Evolutionary conservation across 352 stramenopile genomes (phyloP).

Genomic region (Pythium brachiatum): DNA sequence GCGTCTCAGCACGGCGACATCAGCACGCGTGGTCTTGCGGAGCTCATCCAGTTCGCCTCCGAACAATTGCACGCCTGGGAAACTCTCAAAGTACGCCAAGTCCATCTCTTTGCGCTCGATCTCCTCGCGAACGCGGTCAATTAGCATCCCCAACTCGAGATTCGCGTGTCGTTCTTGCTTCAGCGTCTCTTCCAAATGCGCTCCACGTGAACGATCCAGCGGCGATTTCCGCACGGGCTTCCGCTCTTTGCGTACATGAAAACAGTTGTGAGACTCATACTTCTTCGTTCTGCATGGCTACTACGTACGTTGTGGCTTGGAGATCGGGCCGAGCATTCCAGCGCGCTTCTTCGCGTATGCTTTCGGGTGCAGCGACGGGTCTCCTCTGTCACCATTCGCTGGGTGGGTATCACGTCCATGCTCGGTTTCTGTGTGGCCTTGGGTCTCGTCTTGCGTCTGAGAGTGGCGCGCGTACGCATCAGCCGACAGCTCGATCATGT

Average conservation of each 20-base stretch:
- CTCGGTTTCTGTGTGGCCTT: background rate
- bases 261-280: background rate
- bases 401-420: background rate
- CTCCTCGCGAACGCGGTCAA: constrained; percentile 61
- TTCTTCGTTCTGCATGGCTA: background rate
- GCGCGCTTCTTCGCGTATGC: constrained; percentile 60
- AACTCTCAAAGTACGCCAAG: constrained; percentile 72
- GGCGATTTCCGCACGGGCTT: constrained; percentile 33
- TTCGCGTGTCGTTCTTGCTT: constrained; percentile 44
- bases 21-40: constrained; percentile 31
- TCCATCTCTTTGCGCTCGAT: constrained; percentile 80
- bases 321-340: constrained; percentile 63
- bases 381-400: background rate
- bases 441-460: background rate
- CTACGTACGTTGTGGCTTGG: constrained; percentile 45
- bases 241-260: constrained; percentile 18
- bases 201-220: constrained; percentile 55
- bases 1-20: constrained; percentile 34
- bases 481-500: constrained; percentile 61
- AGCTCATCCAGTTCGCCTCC: constrained; percentile 50
- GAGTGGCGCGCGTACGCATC: constrained; percentile 32
- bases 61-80: constrained; percentile 53
- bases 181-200: constrained; percentile 70
- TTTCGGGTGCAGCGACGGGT: background rate
- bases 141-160: constrained; percentile 34